Evolutionary conservation across 176 grass and related monocot species (phyloP), one percentile per base, ranked within the genome.

Genomic region (Zizania latifolia): DNA sequence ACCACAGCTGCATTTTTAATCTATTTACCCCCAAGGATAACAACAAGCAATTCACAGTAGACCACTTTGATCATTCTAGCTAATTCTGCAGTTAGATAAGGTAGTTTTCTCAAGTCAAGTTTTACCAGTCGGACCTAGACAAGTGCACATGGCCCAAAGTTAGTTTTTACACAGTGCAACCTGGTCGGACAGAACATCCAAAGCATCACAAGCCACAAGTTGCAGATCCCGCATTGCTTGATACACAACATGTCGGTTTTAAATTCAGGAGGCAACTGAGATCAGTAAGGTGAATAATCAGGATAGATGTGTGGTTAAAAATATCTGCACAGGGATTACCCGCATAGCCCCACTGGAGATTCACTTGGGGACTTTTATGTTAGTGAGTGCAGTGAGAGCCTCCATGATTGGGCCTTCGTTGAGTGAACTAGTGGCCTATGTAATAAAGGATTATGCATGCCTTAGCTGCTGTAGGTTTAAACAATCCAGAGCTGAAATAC

Each of bases 361-460:
- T 93, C 83, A 93, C 74, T 91, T 89, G 44, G 70, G 59, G 77
- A 51, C 34, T 82, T 86, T 93, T 44, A 93, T 66, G 59, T 82
- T 75, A 10, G 81, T 58, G 1, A 97, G 80, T 48, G 68, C 78
- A 59, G 72, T 29, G 68, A 97, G 83, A 48, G 75, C 90, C 24
- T 93, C 83, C 37, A 22, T 91, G 43, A 93, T 84, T 72, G 75
- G 61, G 56, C 77, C 83, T 93, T 91, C 80, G 16, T 85, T 97
- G 58, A 68, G 28, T 37, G 82, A 32, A 70, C 60, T 91, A 54
- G 82, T 89, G 58, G 75, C 83, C 88, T 91, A 62, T 28, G 64
- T 68, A 82, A 81, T 8, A 77, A 62, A 38, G 10, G 45, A 46
- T 80, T 62, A 26, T 58, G 48, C 6, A 38, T 13, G 32, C 66